Evolutionary conservation across 306 rosid species (phyloP).

Genomic region (Mimosa pudica): DNA sequence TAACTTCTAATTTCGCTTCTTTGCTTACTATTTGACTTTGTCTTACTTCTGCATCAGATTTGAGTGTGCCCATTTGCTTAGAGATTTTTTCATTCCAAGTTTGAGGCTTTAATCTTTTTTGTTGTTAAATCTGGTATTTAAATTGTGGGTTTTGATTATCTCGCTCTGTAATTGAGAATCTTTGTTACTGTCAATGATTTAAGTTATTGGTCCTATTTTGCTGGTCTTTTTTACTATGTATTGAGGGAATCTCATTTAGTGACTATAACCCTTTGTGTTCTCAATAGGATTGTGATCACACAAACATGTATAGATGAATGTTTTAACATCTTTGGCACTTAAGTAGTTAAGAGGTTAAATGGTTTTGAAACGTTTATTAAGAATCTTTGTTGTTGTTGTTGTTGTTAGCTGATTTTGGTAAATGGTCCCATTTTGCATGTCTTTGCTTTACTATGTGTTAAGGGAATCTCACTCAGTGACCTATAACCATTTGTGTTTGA

Average conservation of each 20-base stretch:
- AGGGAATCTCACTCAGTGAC: no score
- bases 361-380: not conserved
- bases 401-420: not conserved
- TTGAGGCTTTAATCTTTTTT: not conserved
- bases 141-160: not conserved
- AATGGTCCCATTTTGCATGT: not conserved
- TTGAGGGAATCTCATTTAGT: not conserved
- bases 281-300: not conserved
- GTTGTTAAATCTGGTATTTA: not conserved
- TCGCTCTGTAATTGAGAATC: not conserved
- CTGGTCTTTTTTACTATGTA: not conserved
- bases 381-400: not conserved
- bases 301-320: not conserved
- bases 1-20: no score
- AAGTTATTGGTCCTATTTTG: not conserved
- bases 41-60: not conserved
- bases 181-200: not conserved
- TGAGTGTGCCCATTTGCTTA: not conserved
- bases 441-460: not conserved
- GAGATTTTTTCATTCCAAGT: not conserved
- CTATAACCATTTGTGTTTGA: not conserved
- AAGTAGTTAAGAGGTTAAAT: not conserved
- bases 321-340: not conserved
- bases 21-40: not conserved
- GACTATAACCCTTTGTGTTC: not conserved